Percentiles rank a stretch among this genome's conserved stretches.
These are phyloP conservation scores for Entrophospora sp. DNA, from an alignment of 192 early-diverging fungal species.

Conservation along the genomic window DNA sequence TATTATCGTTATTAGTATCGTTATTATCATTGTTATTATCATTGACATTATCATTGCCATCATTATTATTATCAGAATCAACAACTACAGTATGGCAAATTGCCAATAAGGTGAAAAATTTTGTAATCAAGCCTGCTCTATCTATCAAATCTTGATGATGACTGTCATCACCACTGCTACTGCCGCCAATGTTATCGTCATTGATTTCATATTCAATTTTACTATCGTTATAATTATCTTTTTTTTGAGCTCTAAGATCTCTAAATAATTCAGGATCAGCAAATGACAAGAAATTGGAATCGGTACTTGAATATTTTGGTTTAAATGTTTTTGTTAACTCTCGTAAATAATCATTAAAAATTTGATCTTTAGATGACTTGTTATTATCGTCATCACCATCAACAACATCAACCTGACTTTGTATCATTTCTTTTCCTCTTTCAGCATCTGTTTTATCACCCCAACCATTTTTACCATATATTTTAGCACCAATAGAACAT, in stretches of 20 bases:
- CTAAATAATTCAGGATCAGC: slow-evolving; percentile 70
- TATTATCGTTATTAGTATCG: too few species aligned
- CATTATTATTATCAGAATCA: too few species aligned
- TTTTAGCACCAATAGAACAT: slow-evolving; percentile 75
- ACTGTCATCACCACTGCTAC: slow-evolving; percentile 31
- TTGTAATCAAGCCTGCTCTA: slow-evolving; percentile 35
- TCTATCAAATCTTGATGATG: neutral
- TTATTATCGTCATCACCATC: slow-evolving; percentile 24
- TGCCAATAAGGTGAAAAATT: slow-evolving; percentile 82
- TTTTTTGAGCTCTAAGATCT: slow-evolving; percentile 65
- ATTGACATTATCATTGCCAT: too few species aligned
- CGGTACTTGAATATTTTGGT: slow-evolving; percentile 52
- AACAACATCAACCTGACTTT: slow-evolving; percentile 32
- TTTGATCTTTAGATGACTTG: too few species aligned
- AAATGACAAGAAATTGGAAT: slow-evolving; percentile 61
- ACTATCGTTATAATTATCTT: too few species aligned
- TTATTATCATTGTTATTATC: too few species aligned
- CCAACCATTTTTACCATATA: slow-evolving; percentile 72
- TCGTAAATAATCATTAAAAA: slow-evolving; percentile 46
- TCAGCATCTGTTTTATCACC: slow-evolving; percentile 58
- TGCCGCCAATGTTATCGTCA: too few species aligned
- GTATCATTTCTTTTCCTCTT: slow-evolving; percentile 46
- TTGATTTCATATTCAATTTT: too few species aligned
- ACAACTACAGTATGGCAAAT: slow-evolving; percentile 93
- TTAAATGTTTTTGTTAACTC: slow-evolving; percentile 58